Evolutionary conservation across 331 rosid genomes (phyloP), one percentile per base, ranked within the genome.

Genomic region (Rhamnella rubrinervis): DNA sequence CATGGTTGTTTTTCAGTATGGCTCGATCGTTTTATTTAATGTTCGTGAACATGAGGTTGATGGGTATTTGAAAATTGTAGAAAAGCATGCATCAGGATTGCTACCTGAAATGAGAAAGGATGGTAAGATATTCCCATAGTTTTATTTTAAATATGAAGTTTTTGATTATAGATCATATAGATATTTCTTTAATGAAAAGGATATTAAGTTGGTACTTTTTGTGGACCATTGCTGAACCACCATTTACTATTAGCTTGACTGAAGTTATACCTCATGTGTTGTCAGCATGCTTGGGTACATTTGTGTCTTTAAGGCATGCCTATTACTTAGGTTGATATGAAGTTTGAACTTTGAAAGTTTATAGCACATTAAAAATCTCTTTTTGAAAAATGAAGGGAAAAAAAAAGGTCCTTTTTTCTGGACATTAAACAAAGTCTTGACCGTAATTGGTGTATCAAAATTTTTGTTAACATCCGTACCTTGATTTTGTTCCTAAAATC

Each of bases 81-180:
- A 83, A 81, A 81, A 79, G 74, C 93, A 91, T 77, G 86, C 97
- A 64, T 85, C 96, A 25, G 93, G 96, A 58, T 73, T 89, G 75
- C 89, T 95, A 49, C 96, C 97, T 69, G 99, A 95, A 77, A 95
- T 85, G 99, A 91, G 96, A 85, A 91, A 89, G 81, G 97, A 95
- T 50, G 99, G 99, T 95, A 71, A 83, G 90, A 59, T 3, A 19
- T 53, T 14, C 55, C 39, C 11, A 20, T 18, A 44, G 6, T 69
- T 38, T 56, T 25, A 2, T n/a, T 40, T 44, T 18, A 28, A 28
- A 11, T 17, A 16, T 47, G 19, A n/a, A 55, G 6, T 15, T 52
- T 8, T 53, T 41, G 56, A 28, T 26, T 17, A 13, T 62, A 5
- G 46, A 17, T 61, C 23, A 17, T 55, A 37, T 37, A 53, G 14